Conservation (phyloP, 2,329 filamentous ascomycete genomes). For the Calonectria henricotiae region DNA sequence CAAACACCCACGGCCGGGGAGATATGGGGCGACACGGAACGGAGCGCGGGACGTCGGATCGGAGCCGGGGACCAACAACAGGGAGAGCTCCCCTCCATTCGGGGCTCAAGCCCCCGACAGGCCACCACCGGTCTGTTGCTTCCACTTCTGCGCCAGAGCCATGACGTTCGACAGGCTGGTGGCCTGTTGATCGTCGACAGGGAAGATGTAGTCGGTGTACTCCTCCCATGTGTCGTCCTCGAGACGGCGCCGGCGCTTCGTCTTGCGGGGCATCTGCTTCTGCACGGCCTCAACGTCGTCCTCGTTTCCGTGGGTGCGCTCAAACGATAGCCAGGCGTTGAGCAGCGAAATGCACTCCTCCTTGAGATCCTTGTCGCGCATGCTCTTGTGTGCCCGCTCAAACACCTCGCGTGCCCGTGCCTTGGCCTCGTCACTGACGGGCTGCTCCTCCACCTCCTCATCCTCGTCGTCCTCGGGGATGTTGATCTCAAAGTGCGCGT, state of each 20-base stretch:
- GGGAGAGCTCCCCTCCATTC: not conserved
- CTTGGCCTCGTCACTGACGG: slow-evolving; percentile 88
- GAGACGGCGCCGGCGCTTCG: slow-evolving; percentile 92
- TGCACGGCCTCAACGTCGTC: slow-evolving; percentile 87
- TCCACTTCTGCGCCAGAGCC: slow-evolving; percentile 91
- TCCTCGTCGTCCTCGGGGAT: slow-evolving; percentile 82
- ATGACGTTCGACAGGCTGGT: slow-evolving; percentile 88
- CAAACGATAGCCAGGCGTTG: slow-evolving; percentile 93
- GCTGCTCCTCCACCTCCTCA: slow-evolving; percentile 78
- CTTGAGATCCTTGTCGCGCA: slow-evolving; percentile 92
- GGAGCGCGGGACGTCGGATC: slow-evolving; percentile 10
- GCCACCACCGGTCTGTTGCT: slow-evolving; percentile 73
- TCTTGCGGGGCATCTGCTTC: slow-evolving; percentile 92
- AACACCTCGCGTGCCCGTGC: slow-evolving; percentile 86
- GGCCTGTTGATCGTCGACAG: slow-evolving; percentile 90
- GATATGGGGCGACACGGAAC: slow-evolving; percentile 9
- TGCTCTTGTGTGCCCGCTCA: slow-evolving; percentile 85
- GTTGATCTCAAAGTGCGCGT: slow-evolving; percentile 98
- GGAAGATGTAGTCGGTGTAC: slow-evolving; percentile 98
- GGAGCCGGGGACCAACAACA: not conserved
- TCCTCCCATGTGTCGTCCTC: slow-evolving; percentile 95
- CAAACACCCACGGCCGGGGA: slow-evolving; percentile 3
- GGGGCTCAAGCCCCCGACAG: slow-evolving; percentile 52
- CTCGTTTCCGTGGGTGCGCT: slow-evolving; percentile 84
- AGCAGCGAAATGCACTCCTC: slow-evolving; percentile 95